Evolutionary conservation across 768 basidiomycete species (phyloP).

Genomic region (Mycena latifolia): DNA sequence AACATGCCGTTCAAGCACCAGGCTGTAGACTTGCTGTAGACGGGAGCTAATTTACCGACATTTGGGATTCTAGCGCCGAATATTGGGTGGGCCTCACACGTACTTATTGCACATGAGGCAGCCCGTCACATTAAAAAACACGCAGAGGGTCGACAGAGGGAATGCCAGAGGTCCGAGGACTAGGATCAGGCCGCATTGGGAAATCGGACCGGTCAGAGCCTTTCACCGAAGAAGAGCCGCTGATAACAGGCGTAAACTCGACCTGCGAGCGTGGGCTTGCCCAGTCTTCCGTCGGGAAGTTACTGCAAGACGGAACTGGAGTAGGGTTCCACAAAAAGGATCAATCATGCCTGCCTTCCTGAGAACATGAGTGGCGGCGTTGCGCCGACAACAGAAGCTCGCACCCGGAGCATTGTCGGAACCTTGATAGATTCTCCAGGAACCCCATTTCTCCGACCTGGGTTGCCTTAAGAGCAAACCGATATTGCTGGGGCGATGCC

Average conservation of each 20-base stretch:
- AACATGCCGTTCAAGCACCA: background rate
- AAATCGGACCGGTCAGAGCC: constrained; percentile 6
- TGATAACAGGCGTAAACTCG: constrained; percentile 14
- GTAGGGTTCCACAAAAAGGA: background rate
- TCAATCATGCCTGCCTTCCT: constrained; percentile 12
- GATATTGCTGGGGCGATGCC: constrained; percentile 20
- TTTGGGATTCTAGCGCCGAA: too few species aligned
- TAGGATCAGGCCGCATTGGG: background rate
- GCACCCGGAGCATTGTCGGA: constrained; percentile 18
- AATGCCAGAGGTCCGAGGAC: constrained; percentile 8
- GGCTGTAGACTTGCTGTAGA: too few species aligned
- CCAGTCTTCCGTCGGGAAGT: background rate
- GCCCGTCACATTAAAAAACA: background rate
- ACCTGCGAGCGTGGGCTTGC: background rate
- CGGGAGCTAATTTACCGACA: too few species aligned
- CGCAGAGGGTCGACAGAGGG: background rate
- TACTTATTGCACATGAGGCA: background rate
- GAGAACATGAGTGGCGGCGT: constrained; percentile 13
- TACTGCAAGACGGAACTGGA: background rate
- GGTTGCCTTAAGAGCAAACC: constrained; percentile 27
- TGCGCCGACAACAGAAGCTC: constrained; percentile 23
- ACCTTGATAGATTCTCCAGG: constrained; percentile 24
- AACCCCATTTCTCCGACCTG: constrained; percentile 28
- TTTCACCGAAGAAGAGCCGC: constrained; percentile 20
- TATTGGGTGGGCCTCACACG: background rate